Base-by-base conservation (phyloP, 176 grass and related monocot species). In the Oryza coarctata region DNA sequence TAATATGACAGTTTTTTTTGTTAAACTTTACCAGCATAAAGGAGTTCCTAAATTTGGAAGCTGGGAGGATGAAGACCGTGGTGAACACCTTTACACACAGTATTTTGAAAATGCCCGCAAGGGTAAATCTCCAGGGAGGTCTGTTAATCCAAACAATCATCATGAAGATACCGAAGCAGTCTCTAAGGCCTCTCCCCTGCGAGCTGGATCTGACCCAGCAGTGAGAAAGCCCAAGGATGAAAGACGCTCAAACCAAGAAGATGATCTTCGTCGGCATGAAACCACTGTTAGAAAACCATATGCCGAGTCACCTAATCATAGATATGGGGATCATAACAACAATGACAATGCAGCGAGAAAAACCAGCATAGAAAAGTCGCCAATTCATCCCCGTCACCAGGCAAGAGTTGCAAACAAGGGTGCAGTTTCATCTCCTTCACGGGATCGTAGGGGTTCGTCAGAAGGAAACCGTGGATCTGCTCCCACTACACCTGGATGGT, bases 21-120 rank as follows among this genome's bases (percentile, higher is more conserved):
- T 80, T 83, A 40, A 22, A 68, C 26, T 86, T 2, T 47, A 80
- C 55, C 89, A 92, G 84, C 81, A 89, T 75, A 26, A 87, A 38
- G 84, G 74, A 52, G 85, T 95, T 74, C 93, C 91, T 22, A 95
- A 99, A 87, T 91, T 99, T 82, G 91, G 96, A 47, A 88, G 71
- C 33, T 95, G 93, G 93, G 93, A 95, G 67, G 77, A 23, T 4
- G 79, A 93, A 13, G 74, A n/a, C 3, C 80, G 73, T 65, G 80
- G 74, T 58, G 87, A 84, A 35, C 83, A 89, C 29, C 89, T 80
- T 33, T 94, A 99, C 82, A 90, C 96, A 12, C 85, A 92, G 69
- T 88, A 77, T 40, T 94, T 92, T 14, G 96, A 99, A 22, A 91
- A 86, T 44, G 89, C 82, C 11, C 85, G 89, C 57, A 98, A 90